These are phyloP conservation scores for Rhododendron mucronatum DNA, from an alignment of 148 eudicot genomes.

Conservation along the genomic window DNA sequence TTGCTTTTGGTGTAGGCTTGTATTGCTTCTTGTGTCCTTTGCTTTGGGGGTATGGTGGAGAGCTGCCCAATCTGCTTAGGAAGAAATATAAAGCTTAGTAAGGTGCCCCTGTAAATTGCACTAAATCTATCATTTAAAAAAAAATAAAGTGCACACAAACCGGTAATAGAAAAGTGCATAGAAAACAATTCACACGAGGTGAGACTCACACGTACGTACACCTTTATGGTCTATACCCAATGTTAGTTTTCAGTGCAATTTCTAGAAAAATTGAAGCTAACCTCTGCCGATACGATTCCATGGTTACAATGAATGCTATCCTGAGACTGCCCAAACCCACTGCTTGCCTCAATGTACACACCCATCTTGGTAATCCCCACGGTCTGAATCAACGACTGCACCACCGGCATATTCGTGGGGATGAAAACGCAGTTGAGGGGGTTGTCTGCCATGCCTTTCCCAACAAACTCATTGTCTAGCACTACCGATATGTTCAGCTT, in stretches of 20 bases:
- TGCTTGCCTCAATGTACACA: conserved; percentile 85
- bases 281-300: conserved; percentile 92
- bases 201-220: background rate
- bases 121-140: background rate
- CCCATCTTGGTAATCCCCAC: conserved; percentile 88
- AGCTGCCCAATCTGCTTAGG: conserved; percentile 79
- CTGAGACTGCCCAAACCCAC: conserved; percentile 70
- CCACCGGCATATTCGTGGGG: conserved; percentile 45
- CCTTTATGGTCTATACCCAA: background rate
- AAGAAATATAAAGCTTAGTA: background rate
- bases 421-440: conserved; percentile 71
- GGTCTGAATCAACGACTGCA: conserved; percentile 72
- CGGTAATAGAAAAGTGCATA: background rate
- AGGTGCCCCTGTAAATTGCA: background rate
- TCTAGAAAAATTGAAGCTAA: conserved; percentile 14
- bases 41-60: conserved; percentile 86
- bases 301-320: conserved; percentile 71
- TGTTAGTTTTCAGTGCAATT: too few relatives aligned
- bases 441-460: conserved; percentile 76
- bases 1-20: conserved; percentile 48
- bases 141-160: background rate
- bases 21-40: conserved; percentile 65
- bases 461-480: conserved; percentile 63
- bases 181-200: background rate
- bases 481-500: conserved; percentile 64